Evolutionary conservation across 1,139 yeast species (phyloP).

Genomic region (Arxiozyma slooffiae): DNA sequence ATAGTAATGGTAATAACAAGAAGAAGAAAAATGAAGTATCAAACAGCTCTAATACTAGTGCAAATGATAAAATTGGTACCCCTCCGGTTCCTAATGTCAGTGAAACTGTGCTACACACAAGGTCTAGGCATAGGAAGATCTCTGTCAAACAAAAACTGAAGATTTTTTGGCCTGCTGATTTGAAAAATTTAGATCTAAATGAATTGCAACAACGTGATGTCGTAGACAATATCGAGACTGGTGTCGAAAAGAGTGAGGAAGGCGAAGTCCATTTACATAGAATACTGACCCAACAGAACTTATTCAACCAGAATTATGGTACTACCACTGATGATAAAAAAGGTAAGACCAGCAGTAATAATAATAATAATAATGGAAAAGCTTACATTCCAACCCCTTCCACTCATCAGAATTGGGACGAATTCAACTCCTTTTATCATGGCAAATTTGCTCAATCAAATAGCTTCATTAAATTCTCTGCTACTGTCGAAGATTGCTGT

Average conservation of each 20-base stretch:
- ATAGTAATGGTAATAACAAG: background rate
- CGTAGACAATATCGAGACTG: conserved; percentile 78
- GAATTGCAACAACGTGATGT: conserved; percentile 68
- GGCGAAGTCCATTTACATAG: conserved; percentile 93
- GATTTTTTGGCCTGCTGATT: conserved; percentile 65
- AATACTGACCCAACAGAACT: conserved; percentile 35
- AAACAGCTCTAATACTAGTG: background rate
- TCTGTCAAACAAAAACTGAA: conserved; percentile 84
- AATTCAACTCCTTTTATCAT: conserved; percentile 60
- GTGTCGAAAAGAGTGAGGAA: conserved; percentile 96
- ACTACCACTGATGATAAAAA: conserved; percentile 14
- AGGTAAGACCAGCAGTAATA: too few relatives aligned
- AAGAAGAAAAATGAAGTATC: background rate
- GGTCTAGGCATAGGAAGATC: conserved; percentile 85
- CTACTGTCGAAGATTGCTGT: conserved; percentile 87
- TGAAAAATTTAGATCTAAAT: conserved; percentile 68
- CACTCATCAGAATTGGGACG: conserved; percentile 77
- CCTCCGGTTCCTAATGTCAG: conserved; percentile 4
- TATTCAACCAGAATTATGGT: conserved; percentile 8
- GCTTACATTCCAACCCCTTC: conserved; percentile 96
- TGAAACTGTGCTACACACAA: conserved; percentile 28
- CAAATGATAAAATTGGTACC: background rate
- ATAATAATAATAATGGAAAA: conserved; percentile 41
- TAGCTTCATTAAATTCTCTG: conserved; percentile 77
- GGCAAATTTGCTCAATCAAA: conserved; percentile 65